Percentiles rank a stretch among this genome's conserved stretches.
Evolutionary conservation across 2,329 filamentous ascomycete species (phyloP).

Genomic region (Esteya vermicola): DNA sequence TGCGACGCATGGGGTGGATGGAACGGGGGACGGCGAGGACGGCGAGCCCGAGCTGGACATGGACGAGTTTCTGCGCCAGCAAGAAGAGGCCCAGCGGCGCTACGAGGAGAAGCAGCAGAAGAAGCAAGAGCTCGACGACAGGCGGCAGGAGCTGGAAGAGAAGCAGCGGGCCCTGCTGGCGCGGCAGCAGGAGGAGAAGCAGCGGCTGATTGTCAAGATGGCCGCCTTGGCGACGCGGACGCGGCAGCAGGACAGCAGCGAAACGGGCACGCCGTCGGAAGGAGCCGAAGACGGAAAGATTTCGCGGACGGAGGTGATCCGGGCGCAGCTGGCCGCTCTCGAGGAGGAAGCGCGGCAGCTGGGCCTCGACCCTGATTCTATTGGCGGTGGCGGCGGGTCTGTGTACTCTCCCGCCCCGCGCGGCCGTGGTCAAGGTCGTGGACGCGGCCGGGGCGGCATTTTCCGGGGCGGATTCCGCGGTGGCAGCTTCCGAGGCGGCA

Average conservation of each 20-base stretch:
- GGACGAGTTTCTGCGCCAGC: slow-evolving; percentile 53
- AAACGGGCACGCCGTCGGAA: neutral
- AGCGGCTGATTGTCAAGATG: slow-evolving; percentile 46
- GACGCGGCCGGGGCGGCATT: slow-evolving; percentile 1
- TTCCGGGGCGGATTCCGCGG: slow-evolving; percentile 16
- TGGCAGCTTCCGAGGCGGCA: slow-evolving; percentile 19
- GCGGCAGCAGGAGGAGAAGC: slow-evolving; percentile 50
- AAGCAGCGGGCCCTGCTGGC: slow-evolving; percentile 47
- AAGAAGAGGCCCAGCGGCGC: slow-evolving; percentile 56
- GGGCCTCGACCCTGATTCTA: slow-evolving; percentile 48
- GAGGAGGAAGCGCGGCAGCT: slow-evolving; percentile 58
- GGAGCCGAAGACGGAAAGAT: neutral
- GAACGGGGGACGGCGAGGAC: neutral
- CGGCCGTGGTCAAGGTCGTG: slow-evolving; percentile 14
- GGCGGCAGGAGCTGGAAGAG: slow-evolving; percentile 46
- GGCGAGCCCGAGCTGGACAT: slow-evolving; percentile 43
- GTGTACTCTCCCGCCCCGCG: slow-evolving; percentile 12
- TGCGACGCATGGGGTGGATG: neutral
- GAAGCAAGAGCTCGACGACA: slow-evolving; percentile 46
- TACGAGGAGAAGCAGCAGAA: slow-evolving; percentile 52
- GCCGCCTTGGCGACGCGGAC: slow-evolving; percentile 21
- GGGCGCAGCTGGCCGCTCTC: slow-evolving; percentile 56
- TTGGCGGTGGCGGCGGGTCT: slow-evolving; percentile 16
- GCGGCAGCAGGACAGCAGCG: neutral
- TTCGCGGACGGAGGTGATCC: slow-evolving; percentile 48